Conservation (phyloP, 2,329 filamentous ascomycete genomes). For the Penicillium hesseltinei region DNA sequence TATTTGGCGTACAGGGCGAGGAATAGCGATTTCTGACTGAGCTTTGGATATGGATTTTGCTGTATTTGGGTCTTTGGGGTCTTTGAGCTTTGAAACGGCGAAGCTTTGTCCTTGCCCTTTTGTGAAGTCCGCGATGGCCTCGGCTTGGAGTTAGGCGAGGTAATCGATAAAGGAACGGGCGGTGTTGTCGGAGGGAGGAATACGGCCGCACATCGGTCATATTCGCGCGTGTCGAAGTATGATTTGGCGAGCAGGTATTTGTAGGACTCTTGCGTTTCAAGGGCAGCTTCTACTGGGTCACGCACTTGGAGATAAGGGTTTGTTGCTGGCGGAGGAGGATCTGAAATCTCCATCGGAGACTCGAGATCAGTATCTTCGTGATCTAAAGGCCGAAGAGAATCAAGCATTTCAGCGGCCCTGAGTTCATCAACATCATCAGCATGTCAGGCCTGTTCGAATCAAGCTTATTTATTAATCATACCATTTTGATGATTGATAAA, state of each 20-base stretch:
- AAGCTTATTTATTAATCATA: constrained; percentile 37
- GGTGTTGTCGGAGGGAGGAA: constrained; percentile 80
- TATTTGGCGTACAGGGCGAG: constrained; percentile 89
- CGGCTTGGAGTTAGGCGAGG: constrained; percentile 38
- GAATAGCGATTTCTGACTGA: constrained; percentile 92
- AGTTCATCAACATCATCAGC: constrained; percentile 15
- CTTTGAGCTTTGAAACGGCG: constrained; percentile 38
- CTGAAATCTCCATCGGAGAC: constrained; percentile 56
- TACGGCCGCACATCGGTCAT: constrained; percentile 85
- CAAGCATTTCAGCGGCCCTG: constrained; percentile 92
- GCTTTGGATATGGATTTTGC: constrained; percentile 44
- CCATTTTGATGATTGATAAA: constrained; percentile 98
- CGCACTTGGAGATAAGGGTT: constrained; percentile 54
- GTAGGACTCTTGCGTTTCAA: constrained; percentile 76
- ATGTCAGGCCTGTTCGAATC: background rate
- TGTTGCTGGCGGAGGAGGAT: constrained; percentile 50
- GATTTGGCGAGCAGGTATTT: constrained; percentile 89
- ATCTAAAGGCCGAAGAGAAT: constrained; percentile 63
- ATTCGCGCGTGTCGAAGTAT: constrained; percentile 93
- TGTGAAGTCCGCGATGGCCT: constrained; percentile 44
- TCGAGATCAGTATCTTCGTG: constrained; percentile 62
- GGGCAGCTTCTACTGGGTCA: constrained; percentile 68
- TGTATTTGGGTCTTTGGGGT: constrained; percentile 33
- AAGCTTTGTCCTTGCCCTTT: constrained; percentile 62
- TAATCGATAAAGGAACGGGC: constrained; percentile 57